A percentile compares a stretch with the other conserved stretches of the same genome.
Evolutionary conservation across 768 basidiomycete species (phyloP).

Genomic region (Boletus tomentosulus): DNA sequence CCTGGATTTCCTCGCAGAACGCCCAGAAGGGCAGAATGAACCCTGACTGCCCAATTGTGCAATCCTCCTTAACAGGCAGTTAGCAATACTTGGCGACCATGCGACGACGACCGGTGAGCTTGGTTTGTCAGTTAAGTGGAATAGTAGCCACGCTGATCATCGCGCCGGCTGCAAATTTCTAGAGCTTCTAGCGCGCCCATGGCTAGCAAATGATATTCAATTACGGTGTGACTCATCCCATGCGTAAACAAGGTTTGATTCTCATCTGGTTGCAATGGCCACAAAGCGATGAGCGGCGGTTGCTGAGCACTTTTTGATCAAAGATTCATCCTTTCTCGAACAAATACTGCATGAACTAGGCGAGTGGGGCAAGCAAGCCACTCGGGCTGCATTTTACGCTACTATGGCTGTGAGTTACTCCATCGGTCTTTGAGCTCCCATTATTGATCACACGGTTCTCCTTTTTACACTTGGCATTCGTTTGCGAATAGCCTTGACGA

Average conservation of each 20-base stretch:
- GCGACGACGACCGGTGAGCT: background rate
- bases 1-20: background rate
- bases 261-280: background rate
- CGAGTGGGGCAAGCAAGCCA: slow-evolving; percentile 4
- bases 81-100: background rate
- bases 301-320: background rate
- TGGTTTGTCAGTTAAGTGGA: slow-evolving; percentile 8
- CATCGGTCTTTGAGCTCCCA: slow-evolving; percentile 3
- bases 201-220: background rate
- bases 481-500: background rate
- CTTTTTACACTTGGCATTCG: background rate
- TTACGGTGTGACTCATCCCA: slow-evolving; percentile 4
- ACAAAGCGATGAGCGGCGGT: background rate
- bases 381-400: background rate
- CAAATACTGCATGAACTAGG: slow-evolving; percentile 3
- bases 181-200: background rate
- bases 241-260: slow-evolving; percentile 2
- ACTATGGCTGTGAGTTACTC: background rate
- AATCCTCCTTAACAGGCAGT: background rate
- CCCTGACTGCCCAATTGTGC: background rate
- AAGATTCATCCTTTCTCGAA: background rate
- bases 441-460: background rate
- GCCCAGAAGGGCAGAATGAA: background rate
- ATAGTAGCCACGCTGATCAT: slow-evolving; percentile 1
- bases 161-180: background rate